Evolutionary conservation across 352 stramenopile genomes (phyloP), one percentile per base, ranked within the genome.

Genomic region (Globisporangium iwayamae): DNA sequence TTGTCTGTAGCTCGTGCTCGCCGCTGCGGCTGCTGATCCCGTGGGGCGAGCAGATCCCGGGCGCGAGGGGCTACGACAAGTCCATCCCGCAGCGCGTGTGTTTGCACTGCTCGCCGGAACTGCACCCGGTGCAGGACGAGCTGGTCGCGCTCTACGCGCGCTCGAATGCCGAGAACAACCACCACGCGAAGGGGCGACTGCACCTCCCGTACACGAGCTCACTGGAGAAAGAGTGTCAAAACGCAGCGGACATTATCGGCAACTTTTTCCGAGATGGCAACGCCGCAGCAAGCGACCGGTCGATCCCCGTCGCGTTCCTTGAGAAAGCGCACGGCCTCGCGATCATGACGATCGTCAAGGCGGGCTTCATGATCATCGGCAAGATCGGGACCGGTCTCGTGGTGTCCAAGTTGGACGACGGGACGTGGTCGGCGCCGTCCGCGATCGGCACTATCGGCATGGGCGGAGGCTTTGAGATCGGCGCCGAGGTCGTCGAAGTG

Each of bases 401-500:
- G 8, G 72, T 98, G 14, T 80, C 89, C 4, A 75, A 84, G 14
- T 65, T 96, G 1, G 36, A 66, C 4, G 73, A 91, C 50, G 77
- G 87, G 7, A 73, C 71, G n/a, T 98, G 93, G 93, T 25, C 22
- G 22, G 22, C 22, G 22, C 22, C 22, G 22, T 25, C 22, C 22
- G 22, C 22, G 22, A 25, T 98, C 67, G 90, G 87, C 16, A 90
- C 90, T 0, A 71, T 83, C 6, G 90, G 91, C 10, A 62, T 97
- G 20, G 80, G 79, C 47, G 73, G 73, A 73, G 90, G 91, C 64
- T 90, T 87, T 7, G 56, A 97, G 55, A 73, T 97, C 18, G 93
- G 93, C 28, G 90, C 85, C 22, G 89, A 98, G 68, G 66, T 98
- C 28, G 87, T 91, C 2, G 91, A 98, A 72, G 81, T 97, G 55